A percentile compares a stretch with the other conserved stretches of the same genome.
Evolutionary conservation across 2,329 filamentous ascomycete genomes (phyloP).

Genomic region (Penicillium digitatum): DNA sequence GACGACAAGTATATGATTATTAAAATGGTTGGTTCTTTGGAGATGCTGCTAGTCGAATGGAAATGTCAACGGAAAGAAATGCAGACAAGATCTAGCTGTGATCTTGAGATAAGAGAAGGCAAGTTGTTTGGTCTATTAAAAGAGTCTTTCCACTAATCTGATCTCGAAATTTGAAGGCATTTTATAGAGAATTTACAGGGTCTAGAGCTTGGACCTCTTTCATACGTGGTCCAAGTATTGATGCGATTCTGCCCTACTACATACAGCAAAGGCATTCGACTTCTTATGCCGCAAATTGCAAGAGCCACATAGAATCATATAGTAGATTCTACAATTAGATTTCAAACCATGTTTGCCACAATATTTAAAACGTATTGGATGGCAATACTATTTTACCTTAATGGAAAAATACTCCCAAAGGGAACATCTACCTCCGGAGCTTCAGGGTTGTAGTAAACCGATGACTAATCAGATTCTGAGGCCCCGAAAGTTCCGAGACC

Average conservation of each 20-base stretch:
- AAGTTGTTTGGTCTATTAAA: not conserved
- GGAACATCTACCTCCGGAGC: not conserved
- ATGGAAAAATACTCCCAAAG: not conserved
- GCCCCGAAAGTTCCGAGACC: no score
- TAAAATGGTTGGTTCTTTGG: slow-evolving; percentile 25
- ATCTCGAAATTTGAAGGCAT: slow-evolving; percentile 13
- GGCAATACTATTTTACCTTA: not conserved
- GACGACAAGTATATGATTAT: slow-evolving; percentile 13
- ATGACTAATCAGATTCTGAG: no score
- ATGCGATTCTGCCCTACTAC: slow-evolving; percentile 18
- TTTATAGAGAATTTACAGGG: slow-evolving; percentile 11
- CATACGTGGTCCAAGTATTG: slow-evolving; percentile 15
- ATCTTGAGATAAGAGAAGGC: slow-evolving; percentile 3
- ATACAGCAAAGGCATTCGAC: slow-evolving; percentile 14
- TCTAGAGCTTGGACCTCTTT: slow-evolving; percentile 12
- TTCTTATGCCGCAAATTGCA: not conserved
- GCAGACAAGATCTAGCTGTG: not conserved
- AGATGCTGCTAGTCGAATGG: slow-evolving; percentile 19
- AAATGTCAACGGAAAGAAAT: slow-evolving; percentile 19
- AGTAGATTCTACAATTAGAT: not conserved
- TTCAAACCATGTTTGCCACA: not conserved
- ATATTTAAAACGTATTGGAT: not conserved
- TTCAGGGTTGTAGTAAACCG: not conserved
- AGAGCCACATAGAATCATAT: not conserved
- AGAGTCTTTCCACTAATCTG: not conserved